A percentile compares a stretch with the other conserved stretches of the same genome.
These are phyloP conservation scores for Clonostachys chloroleuca DNA, from an alignment of 2,329 filamentous ascomycete genomes.

Conservation along the genomic window DNA sequence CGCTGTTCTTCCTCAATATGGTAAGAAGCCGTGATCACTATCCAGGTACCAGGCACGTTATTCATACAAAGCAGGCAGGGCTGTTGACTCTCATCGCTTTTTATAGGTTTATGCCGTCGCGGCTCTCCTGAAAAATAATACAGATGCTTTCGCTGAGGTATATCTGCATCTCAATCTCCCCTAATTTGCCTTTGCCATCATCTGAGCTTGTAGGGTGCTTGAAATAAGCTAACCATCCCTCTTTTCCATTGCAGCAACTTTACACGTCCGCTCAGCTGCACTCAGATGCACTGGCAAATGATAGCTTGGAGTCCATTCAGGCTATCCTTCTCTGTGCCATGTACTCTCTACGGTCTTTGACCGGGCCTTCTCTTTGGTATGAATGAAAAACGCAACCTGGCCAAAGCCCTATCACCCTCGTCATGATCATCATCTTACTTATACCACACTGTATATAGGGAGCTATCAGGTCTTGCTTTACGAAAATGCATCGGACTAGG, in stretches of 20 bases:
- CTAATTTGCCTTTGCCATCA: too few species aligned
- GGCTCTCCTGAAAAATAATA: neutral
- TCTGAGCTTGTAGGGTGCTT: too few species aligned
- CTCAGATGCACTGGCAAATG: neutral
- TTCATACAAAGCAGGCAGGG: too few species aligned
- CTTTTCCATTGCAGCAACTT: neutral
- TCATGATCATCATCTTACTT: too few species aligned
- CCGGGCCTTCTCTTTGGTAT: slow-evolving; percentile 18
- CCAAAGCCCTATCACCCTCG: too few species aligned
- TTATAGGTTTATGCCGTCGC: neutral
- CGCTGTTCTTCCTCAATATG: neutral
- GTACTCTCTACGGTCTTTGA: slow-evolving; percentile 16
- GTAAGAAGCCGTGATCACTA: neutral
- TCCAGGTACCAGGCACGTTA: too few species aligned
- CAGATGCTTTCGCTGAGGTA: neutral
- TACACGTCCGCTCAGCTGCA: neutral
- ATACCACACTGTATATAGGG: neutral
- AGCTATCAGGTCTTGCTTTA: neutral
- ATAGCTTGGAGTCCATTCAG: neutral
- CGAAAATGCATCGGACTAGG: neutral
- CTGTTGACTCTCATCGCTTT: too few species aligned
- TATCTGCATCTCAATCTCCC: neutral
- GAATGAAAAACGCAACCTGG: neutral
- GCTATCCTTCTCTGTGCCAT: slow-evolving; percentile 16
- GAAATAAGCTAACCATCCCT: too few species aligned